Base-by-base conservation (phyloP, 306 rosid genomes). In the Cercis canadensis region DNA sequence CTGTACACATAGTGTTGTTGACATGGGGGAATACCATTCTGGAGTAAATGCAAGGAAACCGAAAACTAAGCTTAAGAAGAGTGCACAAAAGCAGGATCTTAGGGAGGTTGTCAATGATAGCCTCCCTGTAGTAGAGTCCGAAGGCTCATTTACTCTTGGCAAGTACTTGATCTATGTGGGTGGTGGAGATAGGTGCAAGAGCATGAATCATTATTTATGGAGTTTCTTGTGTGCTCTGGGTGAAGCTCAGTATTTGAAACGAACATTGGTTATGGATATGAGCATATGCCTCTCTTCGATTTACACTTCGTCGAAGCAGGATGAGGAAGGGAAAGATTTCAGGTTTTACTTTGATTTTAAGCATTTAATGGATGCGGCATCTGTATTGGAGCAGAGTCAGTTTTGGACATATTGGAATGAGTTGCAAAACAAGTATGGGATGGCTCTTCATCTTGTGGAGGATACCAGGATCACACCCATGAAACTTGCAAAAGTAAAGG, bases 201-300 rank as follows among this genome's bases (percentile, higher is more conserved):
- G 97, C 82, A 89, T 95, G 96, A 89, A 95, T 78, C 97, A 95
- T 74, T 95, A 70, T 85, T 71, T 95, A 76, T 95, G 99, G 99
- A 95, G 99, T 78, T 95, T 87, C 86, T 81, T 95, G 84, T 95
- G 99, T 84, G 95, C 99, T 34, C 80, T 95, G 17, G 99, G 99
- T 41, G 99, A 95, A 80, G 99, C 99, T 62, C 99, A 89, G 68
- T 95, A 95, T 82, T 84, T 95, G 70, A 95, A 95, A 79, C 86
- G 99, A 69, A 95, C 99, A 43, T 81, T 95, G 85, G 85, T 95
- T 76, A 91, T 95, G 96, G 99, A 95, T 81, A 80, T 95, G 87
- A 89, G 84, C 74, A 88, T 95, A 55, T 95, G 99, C 63, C 83
- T 95, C 21, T 91, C 97, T 41, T 91, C 96, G 0, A 92, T 92